Base-by-base conservation (phyloP, 495 filamentous ascomycete species). In the Penicillium maclennaniae region DNA sequence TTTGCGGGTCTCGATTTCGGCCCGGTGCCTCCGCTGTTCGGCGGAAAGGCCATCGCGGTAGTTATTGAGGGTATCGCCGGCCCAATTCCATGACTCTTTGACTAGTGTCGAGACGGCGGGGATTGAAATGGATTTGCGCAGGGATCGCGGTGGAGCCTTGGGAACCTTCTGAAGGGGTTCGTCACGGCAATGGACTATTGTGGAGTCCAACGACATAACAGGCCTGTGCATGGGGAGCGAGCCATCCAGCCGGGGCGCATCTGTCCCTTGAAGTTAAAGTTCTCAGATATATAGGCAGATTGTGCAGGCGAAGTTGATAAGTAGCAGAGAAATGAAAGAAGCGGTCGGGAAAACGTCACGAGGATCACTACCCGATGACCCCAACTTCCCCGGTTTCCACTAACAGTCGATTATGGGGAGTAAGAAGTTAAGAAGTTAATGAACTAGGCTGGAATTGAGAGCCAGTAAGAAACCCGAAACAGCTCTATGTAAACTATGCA, bases 41-140 rank as follows among this genome's bases (percentile, higher is more conserved):
- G 73, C 69, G 7, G 78, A 79, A 16, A 81, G 68, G 36, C 81
- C 82, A 69, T 86, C 83, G 43, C 76, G 74, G 63, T 76, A 76
- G 27, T 73, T 65, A 47, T 74, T 60, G 27, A 80, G 63, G 1
- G 76, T 66, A 51, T 80, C 75, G n/a, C 74, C 75, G 10, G 71
- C 71, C 74, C 74, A 77, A 43, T 56, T 56, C 51, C 68, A 60
- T 4, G 72, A 70, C 9, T 59, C 59, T n/a, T 57, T 64, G 12
- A 75, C 60, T 7, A 76, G 43, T 2, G 67, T 67, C 8, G 74
- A 69, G 3, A 77, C 60, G 19, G 67, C 66, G 0, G 71, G 68
- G 17, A 72, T 57, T 6, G 70, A 70, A 31, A 67, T 60, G 9
- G 67, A 49, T 37, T 58, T 67, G 14, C 64, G 61, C 36, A 67